Evolutionary conservation across 2,329 filamentous ascomycete genomes (phyloP).

Genomic region (Neofusicoccum ribis): DNA sequence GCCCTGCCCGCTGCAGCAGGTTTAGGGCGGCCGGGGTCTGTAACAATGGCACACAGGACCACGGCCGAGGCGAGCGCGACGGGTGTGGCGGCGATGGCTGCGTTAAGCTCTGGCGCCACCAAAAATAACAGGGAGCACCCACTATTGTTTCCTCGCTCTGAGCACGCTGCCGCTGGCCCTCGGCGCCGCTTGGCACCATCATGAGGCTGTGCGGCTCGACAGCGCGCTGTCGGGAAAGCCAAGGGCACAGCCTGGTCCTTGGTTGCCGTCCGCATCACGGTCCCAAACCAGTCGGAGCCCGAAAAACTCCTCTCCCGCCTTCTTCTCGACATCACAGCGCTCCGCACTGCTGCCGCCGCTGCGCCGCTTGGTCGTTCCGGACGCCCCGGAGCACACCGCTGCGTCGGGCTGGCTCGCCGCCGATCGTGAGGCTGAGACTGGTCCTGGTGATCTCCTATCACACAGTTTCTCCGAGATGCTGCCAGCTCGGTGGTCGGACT

Average conservation of each 20-base stretch:
- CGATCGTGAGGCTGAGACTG: conserved; percentile 6
- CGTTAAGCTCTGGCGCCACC: conserved; percentile 12
- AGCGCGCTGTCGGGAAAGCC: background rate
- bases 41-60: conserved; percentile 9
- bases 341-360: background rate
- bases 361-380: background rate
- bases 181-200: background rate
- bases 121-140: conserved; percentile 4
- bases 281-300: too few species aligned
- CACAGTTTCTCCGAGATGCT: background rate
- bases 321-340: background rate
- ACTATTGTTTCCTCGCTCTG: background rate
- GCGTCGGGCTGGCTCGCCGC: background rate
- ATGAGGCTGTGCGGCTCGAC: background rate
- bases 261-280: background rate
- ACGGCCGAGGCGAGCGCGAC: conserved; percentile 5
- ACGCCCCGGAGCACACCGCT: background rate
- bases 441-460: background rate
- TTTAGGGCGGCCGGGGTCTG: conserved; percentile 5
- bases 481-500: background rate
- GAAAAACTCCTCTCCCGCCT: background rate
- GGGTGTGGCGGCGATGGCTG: conserved; percentile 14
- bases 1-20: background rate
- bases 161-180: background rate
- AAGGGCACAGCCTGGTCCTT: background rate